phyloP scores from a whole-genome alignment of 768 basidiomycete genomes.

The Daedaleopsis sinensis region DNA sequence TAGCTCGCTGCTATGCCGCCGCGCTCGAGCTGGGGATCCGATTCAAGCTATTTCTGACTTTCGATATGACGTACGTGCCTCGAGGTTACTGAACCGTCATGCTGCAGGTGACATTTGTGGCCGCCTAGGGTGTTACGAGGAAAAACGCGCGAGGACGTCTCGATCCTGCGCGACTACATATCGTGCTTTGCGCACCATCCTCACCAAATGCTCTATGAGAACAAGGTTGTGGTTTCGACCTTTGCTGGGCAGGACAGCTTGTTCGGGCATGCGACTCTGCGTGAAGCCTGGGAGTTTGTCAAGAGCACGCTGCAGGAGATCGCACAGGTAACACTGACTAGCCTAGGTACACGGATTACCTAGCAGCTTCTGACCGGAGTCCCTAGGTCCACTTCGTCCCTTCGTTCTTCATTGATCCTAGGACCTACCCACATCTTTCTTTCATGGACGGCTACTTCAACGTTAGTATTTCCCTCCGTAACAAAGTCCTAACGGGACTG shows the following conservation, averaged over 20 bases:
- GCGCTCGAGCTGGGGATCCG: slow-evolving; percentile 43
- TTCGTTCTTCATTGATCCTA: slow-evolving; percentile 33
- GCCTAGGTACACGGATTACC: neutral
- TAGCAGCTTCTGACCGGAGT: neutral
- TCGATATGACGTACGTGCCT: slow-evolving; percentile 40
- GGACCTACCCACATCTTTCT: slow-evolving; percentile 35
- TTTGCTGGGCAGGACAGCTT: slow-evolving; percentile 41
- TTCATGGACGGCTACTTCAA: slow-evolving; percentile 46
- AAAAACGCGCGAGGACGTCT: slow-evolving; percentile 16
- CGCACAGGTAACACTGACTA: slow-evolving; percentile 28
- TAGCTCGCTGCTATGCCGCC: slow-evolving; percentile 46
- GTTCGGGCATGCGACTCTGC: slow-evolving; percentile 31
- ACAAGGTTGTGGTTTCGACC: slow-evolving; percentile 38
- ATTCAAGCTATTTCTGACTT: slow-evolving; percentile 41
- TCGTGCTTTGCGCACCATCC: slow-evolving; percentile 31
- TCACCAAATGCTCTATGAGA: slow-evolving; percentile 34
- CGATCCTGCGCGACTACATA: slow-evolving; percentile 31
- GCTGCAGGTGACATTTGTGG: too few relatives aligned
- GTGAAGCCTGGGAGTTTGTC: slow-evolving; percentile 33
- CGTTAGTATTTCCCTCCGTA: slow-evolving; percentile 8
- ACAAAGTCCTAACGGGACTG: neutral
- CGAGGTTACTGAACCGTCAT: too few relatives aligned
- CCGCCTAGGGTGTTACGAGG: slow-evolving; percentile 36
- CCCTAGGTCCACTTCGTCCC: slow-evolving; percentile 36
- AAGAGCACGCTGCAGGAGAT: slow-evolving; percentile 31